Base-by-base conservation (phyloP, 805 yeast genomes). In the Wickerhamiella hasegawae region DNA sequence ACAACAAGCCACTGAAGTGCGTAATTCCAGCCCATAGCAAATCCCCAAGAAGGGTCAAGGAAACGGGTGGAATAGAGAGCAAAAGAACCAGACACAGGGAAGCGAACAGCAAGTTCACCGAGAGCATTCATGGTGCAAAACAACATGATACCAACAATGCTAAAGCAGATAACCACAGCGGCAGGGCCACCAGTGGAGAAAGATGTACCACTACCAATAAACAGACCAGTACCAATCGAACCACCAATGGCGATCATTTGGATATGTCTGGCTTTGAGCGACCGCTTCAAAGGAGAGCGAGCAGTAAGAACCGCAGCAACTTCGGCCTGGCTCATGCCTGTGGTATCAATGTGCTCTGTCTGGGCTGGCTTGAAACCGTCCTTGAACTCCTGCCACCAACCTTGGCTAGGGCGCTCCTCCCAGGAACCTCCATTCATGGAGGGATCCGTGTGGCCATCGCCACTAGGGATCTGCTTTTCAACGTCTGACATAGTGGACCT, bases 201-300 rank as follows among this genome's bases (percentile, higher is more conserved):
- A 6, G 71, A 57, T 15, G 56, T 48, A 33, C 71, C 69, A 1
- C 68, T 57, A 32, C 68, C 63, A 21, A 69, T 52, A 44, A 66
- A 69, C 24, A 70, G 53, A 42, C 75, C 75, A 20, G 85, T 77
- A 51, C 87, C 90, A 38, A 77, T 73, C 37, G 83, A 76, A 36
- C 84, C 80, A 41, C 83, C 83, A 35, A 78, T 60, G 24, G 85
- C 79, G 46, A 78, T 73, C 71, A 76, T 71, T 43, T 55, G 56
- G 32, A 59, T 31, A 43, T 55, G 60, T n/a, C 60, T 48, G 10
- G 43, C 40, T 40, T 51, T 52, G 39, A 48, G 54, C 33, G 71
- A 37, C 42, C 39, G 35, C 31, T 35, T 42, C 68, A 48, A 36
- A 64, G 60, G 47, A 23, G 11, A 49, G 47, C 16, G 47, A 30